Base-by-base conservation (phyloP, 1,139 yeast genomes). In the Lodderomyces parapsilosis region DNA sequence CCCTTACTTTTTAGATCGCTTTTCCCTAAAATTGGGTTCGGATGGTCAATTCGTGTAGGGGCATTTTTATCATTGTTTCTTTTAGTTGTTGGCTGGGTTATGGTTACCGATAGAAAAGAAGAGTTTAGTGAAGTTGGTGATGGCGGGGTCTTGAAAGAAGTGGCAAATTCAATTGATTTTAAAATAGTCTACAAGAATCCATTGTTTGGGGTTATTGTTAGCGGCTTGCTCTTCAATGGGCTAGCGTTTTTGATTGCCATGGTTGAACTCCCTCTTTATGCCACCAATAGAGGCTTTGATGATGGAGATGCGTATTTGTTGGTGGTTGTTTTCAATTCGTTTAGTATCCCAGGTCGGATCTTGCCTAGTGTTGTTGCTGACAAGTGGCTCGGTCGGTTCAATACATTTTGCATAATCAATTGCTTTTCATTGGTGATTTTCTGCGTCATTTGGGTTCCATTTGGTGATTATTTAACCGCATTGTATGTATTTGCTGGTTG, bases 211-310 rank as follows among this genome's bases (percentile, higher is more conserved):
- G 55, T 58, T 39, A 49, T 65, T 36, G 68, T 63, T 4, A 32
- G 59, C 17, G 60, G 65, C 14, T 52, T 65, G 40, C 49, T 65
- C 14, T 66, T 66, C n/a, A 64, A 62, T 50, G 68, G 68, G 9
- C 56, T 65, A 24, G 59, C 61, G 8, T 61, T 60, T 44, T 50
- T 60, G 36, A 50, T 63, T 10, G 48, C 65, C 1, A 38, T 55
- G 36, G 61, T 64, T 11, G 62, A 59, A 43, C 48, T 62, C 34
- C 61, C 66, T 2, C 55, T 65, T 1, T 65, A 63, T 46, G 65
- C 68, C 3, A 56, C 62, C 22, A 57, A 61, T 2, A 53, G 53
- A 41, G 69, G 68, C 3, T 53, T 51, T 43, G 36, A 55, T 3
- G 53, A 58, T 15, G 43, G 52, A 1, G 33, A 49, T 11, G 57